Evolutionary conservation across 805 yeast genomes (phyloP), one percentile per base, ranked within the genome.

Genomic region (Starmerella ratchasimensis): DNA sequence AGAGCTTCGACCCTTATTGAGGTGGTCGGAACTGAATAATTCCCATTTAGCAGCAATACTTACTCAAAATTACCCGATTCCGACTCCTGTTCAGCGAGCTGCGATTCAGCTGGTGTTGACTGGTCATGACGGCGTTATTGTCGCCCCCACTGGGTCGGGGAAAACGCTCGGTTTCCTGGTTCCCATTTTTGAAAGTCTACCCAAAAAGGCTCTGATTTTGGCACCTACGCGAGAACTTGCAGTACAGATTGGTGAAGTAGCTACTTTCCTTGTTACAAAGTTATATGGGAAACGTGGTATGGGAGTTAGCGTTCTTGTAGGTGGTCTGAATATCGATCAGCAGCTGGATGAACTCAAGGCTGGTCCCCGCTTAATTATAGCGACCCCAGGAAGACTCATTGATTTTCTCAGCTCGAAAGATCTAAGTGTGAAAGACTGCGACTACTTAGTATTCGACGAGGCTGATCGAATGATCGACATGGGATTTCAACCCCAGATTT

Each of bases 81-180:
- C 97, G 3, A 80, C 96, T 0, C 90, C 97, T 0, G 79, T 90
- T 41, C 98, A 88, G 55, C 61, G 95, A 44, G 90, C 93, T 0
- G 69, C 95, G 0, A 72, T 88, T 4, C 95, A 96, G 0, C 60
- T 76, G 19, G 76, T 78, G 0, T 49, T 76, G 17, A 54, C 61
- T 0, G 61, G 67, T 3, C 58, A 72, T 18, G 95, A 88, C 55
- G 63, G 81, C 2, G 65, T 86, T 16, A 97, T 94, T 11, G 70
- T 86, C n/a, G 96, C 97, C 0, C 84, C 84, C 48, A 88, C 98
- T 0, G 98, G 98, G 10, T 80, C 94, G 1, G 98, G 98, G 50
- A 88, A 90, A 54, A 88, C 98, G 0, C 62, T 86, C 10, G 78
- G 93, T 2, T 88, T 76, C 57, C 55, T 80, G 9, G 57, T 88